phyloP scores from a whole-genome alignment of 73 alveolate genomes.

The Paramecium sonneborni region DNA sequence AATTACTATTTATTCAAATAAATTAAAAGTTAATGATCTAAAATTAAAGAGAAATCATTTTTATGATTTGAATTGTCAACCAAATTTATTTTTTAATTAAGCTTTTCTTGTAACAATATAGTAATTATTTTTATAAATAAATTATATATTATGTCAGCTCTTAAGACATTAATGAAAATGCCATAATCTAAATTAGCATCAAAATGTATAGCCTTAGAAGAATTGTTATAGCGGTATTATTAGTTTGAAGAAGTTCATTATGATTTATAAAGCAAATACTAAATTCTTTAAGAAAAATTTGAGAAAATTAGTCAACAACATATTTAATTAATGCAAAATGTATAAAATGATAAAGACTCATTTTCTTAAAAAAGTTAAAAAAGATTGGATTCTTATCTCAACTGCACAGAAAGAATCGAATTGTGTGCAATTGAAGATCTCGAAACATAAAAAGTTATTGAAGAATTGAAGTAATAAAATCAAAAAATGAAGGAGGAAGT shows the following conservation, averaged over 20 bases:
- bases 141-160: neutral
- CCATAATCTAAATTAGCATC: neutral
- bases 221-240: neutral
- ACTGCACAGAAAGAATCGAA: neutral
- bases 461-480: too few species aligned
- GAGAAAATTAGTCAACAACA: neutral
- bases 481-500: too few species aligned
- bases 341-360: too few species aligned
- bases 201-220: neutral
- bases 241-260: neutral
- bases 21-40: conserved; percentile 39
- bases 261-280: neutral
- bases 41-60: conserved; percentile 7
- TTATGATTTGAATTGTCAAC: neutral
- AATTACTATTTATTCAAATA: conserved; percentile 36
- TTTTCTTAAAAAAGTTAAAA: neutral
- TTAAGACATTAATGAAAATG: neutral
- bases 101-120: too few species aligned
- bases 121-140: neutral
- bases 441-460: neutral
- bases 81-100: too few species aligned
- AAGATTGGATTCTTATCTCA: neutral
- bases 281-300: neutral
- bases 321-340: too few species aligned
- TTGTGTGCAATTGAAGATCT: neutral